Evolutionary conservation across 331 rosid species (phyloP), one percentile per base, ranked within the genome.

Genomic region (Rosa hybrid): DNA sequence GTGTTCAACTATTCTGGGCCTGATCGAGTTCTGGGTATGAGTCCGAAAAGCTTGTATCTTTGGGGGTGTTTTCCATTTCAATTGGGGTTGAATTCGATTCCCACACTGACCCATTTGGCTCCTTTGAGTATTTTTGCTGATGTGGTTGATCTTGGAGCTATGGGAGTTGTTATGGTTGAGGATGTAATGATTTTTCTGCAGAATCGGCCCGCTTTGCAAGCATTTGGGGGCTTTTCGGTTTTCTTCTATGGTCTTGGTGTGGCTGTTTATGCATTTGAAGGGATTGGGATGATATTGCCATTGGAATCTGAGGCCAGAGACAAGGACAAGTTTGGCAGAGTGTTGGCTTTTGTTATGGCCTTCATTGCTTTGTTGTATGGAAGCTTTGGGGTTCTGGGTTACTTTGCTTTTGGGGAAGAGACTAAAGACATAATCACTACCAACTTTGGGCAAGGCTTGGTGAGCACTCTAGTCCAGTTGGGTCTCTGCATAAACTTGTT

Each of bases 51-150:
- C 6, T 83, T 89, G n/a, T 91, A 86, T 68, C 79, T 90, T 5
- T 88, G 92, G 91, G 85, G 85, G 14, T 94, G 97, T 59, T 83
- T 94, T 18, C 98, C 98, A 0, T 92, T 94, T 72, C 98, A 94
- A 71, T 20, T 94, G 41, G 96, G 96, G 11, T 49, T 94, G 82
- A 94, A 90, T 87, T 86, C 98, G 18, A 87, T 94, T 70, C 83
- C 93, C 13, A 87, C 90, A 3, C 50, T 94, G 50, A 94, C 98
- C 65, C 98, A 86, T 84, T 83, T 94, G 71, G 94, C 98, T 72
- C 98, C 96, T 76, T 68, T 94, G 81, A 88, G 91, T 67, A 85
- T 88, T 59, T 88, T 94, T 38, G 97, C 97, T 7, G 97, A 94
- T 63, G 89, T 81, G 27, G 86, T 89, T 44, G 97, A 94, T 73